Conservation (phyloP, 1,284 basidiomycete genomes). For the Coriolopsis trogii region DNA sequence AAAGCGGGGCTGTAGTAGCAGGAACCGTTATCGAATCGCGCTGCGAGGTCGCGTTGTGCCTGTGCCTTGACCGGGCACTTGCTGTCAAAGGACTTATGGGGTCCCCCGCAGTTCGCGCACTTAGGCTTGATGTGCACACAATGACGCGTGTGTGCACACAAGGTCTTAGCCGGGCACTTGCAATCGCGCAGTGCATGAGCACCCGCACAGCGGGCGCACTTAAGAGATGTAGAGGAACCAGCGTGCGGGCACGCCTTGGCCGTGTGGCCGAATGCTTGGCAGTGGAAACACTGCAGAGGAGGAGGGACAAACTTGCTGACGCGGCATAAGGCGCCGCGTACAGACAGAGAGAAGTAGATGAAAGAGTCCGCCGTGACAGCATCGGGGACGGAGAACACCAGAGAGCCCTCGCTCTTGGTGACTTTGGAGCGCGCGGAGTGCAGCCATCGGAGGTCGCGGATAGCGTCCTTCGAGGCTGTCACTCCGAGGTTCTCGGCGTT, state of each 20-base stretch:
- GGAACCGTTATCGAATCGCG: conserved; percentile 1
- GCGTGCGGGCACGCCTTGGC: conserved; percentile 8
- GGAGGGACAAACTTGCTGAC: conserved; percentile 6
- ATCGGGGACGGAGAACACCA: neutral
- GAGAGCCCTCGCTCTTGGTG: neutral
- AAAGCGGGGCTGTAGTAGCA: conserved; percentile 1
- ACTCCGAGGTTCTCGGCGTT: neutral
- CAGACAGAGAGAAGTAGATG: neutral
- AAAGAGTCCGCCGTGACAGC: neutral
- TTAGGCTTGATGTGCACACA: conserved; percentile 8
- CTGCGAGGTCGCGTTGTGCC: neutral
- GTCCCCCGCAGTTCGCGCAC: conserved; percentile 5
- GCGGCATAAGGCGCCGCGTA: neutral
- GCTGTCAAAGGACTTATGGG: conserved; percentile 7
- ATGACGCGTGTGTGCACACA: neutral
- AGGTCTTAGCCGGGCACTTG: neutral
- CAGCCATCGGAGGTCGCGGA: conserved; percentile 3
- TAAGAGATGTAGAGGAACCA: conserved; percentile 1
- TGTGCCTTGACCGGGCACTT: conserved; percentile 1
- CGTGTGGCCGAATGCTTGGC: conserved; percentile 13
- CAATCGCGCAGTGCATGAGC: conserved; percentile 4
- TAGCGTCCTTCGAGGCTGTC: neutral
- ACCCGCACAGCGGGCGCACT: conserved; percentile 7
- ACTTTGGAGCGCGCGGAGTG: neutral
- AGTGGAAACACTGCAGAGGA: conserved; percentile 7